These are phyloP conservation scores for Podospora fimiseda DNA, from an alignment of 495 filamentous ascomycete species.

Conservation along the genomic window DNA sequence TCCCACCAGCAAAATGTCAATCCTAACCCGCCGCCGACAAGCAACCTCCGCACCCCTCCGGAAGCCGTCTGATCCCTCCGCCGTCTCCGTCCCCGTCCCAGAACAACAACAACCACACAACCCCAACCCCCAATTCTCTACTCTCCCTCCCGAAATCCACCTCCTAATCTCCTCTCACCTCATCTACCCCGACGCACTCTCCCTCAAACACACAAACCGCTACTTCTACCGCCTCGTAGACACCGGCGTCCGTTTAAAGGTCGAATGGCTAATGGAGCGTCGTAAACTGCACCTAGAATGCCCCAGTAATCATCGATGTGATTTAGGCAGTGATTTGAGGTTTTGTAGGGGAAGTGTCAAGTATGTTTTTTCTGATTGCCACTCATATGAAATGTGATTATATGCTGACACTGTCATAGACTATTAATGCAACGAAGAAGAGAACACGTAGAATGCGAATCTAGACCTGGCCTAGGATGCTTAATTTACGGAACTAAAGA, in stretches of 20 bases:
- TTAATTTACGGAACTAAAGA: slow-evolving; percentile 43
- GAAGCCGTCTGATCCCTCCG: background rate
- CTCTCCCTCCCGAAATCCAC: slow-evolving; percentile 59
- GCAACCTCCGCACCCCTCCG: background rate
- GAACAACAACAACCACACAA: background rate
- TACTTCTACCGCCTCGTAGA: slow-evolving; percentile 60
- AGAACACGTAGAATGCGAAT: slow-evolving; percentile 49
- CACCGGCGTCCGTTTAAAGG: slow-evolving; percentile 58
- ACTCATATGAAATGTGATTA: too few relatives aligned
- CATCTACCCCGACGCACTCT: slow-evolving; percentile 53
- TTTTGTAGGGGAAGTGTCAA: slow-evolving; percentile 48
- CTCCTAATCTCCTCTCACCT: slow-evolving; percentile 45
- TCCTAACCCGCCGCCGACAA: slow-evolving; percentile 1
- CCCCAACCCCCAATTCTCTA: slow-evolving; percentile 2
- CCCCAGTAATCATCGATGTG: slow-evolving; percentile 42
- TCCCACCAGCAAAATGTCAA: background rate
- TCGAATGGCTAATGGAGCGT: slow-evolving; percentile 61
- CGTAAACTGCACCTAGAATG: slow-evolving; percentile 46
- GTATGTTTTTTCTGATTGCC: slow-evolving; percentile 30
- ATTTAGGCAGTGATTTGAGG: slow-evolving; percentile 44
- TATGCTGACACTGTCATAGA: slow-evolving; percentile 18
- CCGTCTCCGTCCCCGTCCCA: too few relatives aligned
- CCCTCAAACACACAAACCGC: slow-evolving; percentile 55
- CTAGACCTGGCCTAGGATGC: slow-evolving; percentile 45
- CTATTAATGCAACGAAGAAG: slow-evolving; percentile 47